Evolutionary conservation across 2,329 filamentous ascomycete species (phyloP), one percentile per base, ranked within the genome.

Genomic region (Talaromyces amestolkiae): DNA sequence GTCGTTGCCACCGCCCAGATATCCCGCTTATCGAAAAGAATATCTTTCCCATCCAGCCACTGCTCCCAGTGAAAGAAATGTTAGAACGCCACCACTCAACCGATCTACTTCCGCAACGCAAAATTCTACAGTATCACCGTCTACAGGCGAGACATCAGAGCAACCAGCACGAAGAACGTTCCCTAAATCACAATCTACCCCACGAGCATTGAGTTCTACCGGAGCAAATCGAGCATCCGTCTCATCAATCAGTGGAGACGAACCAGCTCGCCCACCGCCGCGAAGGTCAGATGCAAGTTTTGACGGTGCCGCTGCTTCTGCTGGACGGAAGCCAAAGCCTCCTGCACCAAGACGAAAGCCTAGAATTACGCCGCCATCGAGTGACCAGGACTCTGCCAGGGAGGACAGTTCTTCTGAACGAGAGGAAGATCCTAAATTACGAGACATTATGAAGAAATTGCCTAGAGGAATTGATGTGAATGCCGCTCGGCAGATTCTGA

Each of bases 401-500:
- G 82, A 83, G n/a, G 82, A 80, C 6, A 80, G 80, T 8, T 81
- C 81, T 3, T 80, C 80, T 10, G 82, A 83, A 41, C n/a, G n/a
- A 11, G 76, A 80, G 5, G 76, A 78, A 84, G 86, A 90, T 68
- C 83, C 82, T 61, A 86, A 84, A 58, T 87, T 91, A 68, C 81
- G 83, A 58, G 77, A 84, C 9, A 82, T 96, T 24, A 80, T 97
- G 73, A 92, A 91, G 73, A 89, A 89, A 65, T 79, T 98, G 1
- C 93, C 93, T 0, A 85, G 88, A 62, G 93, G 93, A 0, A 87
- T 97, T 3, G 95, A 99, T 73, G 86, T 89, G 69, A 82, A 84
- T 31, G 91, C 93, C 3, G 95, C 94, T 0, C 91, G 91, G 72
- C 92, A 97, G 68, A 97, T 99, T 35, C 83, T 98, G 65, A 97